Conservation (phyloP, 1,284 basidiomycete species). For the Puccinia horiana region DNA sequence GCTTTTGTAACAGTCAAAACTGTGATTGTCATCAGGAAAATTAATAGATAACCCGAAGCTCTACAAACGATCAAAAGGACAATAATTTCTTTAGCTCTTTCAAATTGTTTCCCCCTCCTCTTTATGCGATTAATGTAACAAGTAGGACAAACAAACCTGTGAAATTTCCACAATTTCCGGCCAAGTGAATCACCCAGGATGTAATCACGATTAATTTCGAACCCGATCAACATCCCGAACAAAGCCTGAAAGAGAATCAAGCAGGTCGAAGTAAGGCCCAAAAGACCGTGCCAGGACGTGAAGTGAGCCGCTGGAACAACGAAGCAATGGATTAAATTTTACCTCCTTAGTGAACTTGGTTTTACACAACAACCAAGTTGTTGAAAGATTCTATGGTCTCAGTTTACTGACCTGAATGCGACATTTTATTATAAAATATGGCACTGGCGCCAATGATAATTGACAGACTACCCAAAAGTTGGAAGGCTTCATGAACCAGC, state of each 20-base stretch:
- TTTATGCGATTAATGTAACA: neutral
- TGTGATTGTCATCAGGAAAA: slow-evolving; percentile 33
- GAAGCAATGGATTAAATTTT: neutral
- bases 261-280: slow-evolving; percentile 34
- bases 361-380: neutral
- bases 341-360: no score
- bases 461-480: slow-evolving; percentile 34
- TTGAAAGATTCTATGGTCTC: neutral
- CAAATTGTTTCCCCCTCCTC: no score
- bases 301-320: slow-evolving; percentile 39
- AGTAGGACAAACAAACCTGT: slow-evolving; percentile 31
- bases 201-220: slow-evolving; percentile 27
- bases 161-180: slow-evolving; percentile 45
- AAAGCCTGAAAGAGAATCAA: slow-evolving; percentile 26
- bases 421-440: slow-evolving; percentile 41
- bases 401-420: slow-evolving; percentile 35
- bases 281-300: slow-evolving; percentile 46
- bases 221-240: slow-evolving; percentile 46
- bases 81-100: neutral
- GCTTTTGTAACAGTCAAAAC: slow-evolving; percentile 40
- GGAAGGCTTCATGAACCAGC: slow-evolving; percentile 40
- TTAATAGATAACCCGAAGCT: slow-evolving; percentile 36
- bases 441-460: slow-evolving; percentile 23
- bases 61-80: neutral
- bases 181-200: slow-evolving; percentile 37